A percentile compares a stretch with the other conserved stretches of the same genome.
These are phyloP conservation scores for Lophiostoma macrostomum DNA, from an alignment of 495 filamentous ascomycete genomes.

Conservation along the genomic window DNA sequence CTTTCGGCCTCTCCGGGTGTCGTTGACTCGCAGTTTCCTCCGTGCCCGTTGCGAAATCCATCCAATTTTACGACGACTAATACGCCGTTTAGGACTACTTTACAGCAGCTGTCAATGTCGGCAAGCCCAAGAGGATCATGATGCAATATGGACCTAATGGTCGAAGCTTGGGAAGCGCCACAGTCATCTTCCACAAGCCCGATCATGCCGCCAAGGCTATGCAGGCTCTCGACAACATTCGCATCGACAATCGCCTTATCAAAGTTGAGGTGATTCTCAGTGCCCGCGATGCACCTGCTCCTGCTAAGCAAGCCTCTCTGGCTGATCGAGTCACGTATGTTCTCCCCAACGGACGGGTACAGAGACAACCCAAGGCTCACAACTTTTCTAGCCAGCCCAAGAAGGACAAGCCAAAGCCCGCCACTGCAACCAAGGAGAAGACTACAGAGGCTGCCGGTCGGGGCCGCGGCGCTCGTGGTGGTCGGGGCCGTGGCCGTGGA, in stretches of 20 bases:
- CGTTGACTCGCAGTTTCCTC: too few relatives aligned
- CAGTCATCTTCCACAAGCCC: slow-evolving; percentile 70
- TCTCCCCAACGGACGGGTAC: slow-evolving; percentile 29
- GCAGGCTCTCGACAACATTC: slow-evolving; percentile 75
- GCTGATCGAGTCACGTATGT: slow-evolving; percentile 79
- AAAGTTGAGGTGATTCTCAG: slow-evolving; percentile 92
- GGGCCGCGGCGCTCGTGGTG: slow-evolving; percentile 43
- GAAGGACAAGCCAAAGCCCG: slow-evolving; percentile 69
- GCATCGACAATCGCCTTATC: slow-evolving; percentile 85
- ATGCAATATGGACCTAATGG: slow-evolving; percentile 92
- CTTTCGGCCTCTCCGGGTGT: too few relatives aligned
- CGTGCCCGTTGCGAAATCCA: slow-evolving; percentile 9
- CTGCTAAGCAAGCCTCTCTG: slow-evolving; percentile 68
- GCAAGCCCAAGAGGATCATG: slow-evolving; percentile 80
- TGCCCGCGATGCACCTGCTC: slow-evolving; percentile 63
- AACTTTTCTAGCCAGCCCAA: slow-evolving; percentile 30
- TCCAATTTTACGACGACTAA: slow-evolving; percentile 26
- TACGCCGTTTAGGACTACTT: slow-evolving; percentile 82
- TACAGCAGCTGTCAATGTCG: slow-evolving; percentile 78
- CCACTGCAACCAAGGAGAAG: slow-evolving; percentile 63
- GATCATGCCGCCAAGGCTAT: slow-evolving; percentile 79
- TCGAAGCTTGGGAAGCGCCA: slow-evolving; percentile 82
- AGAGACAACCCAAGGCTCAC: neutral
- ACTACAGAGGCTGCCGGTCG: slow-evolving; percentile 47
- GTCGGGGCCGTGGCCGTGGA: slow-evolving; percentile 35